Evolutionary conservation across 768 basidiomycete species (phyloP).

Genomic region (Cantharellus cinnabarinus): DNA sequence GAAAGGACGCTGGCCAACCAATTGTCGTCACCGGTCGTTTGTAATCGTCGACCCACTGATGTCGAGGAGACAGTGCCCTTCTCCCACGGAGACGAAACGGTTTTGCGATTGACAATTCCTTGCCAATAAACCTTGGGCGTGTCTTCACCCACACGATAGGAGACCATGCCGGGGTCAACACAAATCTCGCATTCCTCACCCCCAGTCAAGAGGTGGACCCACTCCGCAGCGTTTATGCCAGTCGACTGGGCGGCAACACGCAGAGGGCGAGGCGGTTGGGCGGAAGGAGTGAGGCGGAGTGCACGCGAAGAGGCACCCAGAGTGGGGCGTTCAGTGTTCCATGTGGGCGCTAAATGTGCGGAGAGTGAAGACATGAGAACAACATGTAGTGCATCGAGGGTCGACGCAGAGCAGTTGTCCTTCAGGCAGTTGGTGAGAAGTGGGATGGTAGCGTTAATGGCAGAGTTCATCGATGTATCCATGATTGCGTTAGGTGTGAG

Average conservation of each 20-base stretch:
- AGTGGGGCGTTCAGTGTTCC: background rate
- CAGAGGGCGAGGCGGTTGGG: background rate
- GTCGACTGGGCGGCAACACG: background rate
- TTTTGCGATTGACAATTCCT: background rate
- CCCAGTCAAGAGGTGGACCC: background rate
- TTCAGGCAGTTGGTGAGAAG: slow-evolving; percentile 4
- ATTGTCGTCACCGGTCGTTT: background rate
- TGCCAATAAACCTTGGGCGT: background rate
- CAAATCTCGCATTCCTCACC: background rate
- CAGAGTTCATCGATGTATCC: slow-evolving; percentile 6
- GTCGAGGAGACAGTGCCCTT: background rate
- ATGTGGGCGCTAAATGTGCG: slow-evolving; percentile 5
- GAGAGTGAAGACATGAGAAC: slow-evolving; percentile 7
- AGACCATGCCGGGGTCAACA: background rate
- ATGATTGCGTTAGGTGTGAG: background rate
- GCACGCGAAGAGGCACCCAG: background rate
- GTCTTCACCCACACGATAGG: background rate
- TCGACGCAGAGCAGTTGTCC: slow-evolving; percentile 1
- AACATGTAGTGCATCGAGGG: slow-evolving; percentile 8
- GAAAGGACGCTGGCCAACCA: background rate
- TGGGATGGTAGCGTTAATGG: slow-evolving; percentile 8
- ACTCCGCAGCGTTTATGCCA: background rate
- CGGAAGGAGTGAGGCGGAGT: background rate
- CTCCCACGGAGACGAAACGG: background rate
- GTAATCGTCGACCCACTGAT: too few species aligned